Evolutionary conservation across 2,329 filamentous ascomycete genomes (phyloP).

Genomic region (Hymenoscyphus fructigenus): DNA sequence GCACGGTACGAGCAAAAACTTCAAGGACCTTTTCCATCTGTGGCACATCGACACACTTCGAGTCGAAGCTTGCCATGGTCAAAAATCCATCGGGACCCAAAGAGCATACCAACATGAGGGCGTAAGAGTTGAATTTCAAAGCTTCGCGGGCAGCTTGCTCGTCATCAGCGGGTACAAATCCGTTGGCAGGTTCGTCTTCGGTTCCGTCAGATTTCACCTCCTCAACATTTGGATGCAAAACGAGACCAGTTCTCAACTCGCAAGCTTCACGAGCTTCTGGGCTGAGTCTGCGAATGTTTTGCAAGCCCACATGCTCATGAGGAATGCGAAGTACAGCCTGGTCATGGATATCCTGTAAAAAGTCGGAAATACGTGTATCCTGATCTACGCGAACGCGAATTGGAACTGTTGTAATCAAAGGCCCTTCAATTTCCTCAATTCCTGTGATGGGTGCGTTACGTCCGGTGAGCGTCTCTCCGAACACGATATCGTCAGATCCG

Average conservation of each 20-base stretch:
- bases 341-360: constrained; percentile 47
- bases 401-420: constrained; percentile 45
- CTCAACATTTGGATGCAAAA: constrained; percentile 25
- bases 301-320: constrained; percentile 30
- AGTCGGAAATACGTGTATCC: constrained; percentile 39
- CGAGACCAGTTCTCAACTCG: constrained; percentile 24
- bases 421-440: constrained; percentile 45
- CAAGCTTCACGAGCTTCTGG: constrained; percentile 27
- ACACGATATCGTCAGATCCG: constrained; percentile 42
- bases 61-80: constrained; percentile 46
- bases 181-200: constrained; percentile 3
- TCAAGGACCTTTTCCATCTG: constrained; percentile 42
- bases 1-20: constrained; percentile 32
- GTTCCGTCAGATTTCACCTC: constrained; percentile 23
- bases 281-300: constrained; percentile 29
- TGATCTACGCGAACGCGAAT: constrained; percentile 39
- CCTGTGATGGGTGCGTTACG: constrained; percentile 41
- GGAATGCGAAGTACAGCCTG: constrained; percentile 48
- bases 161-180: neutral
- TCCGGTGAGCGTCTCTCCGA: constrained; percentile 46
- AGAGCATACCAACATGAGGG: constrained; percentile 49
- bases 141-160: constrained; percentile 23
- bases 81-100: constrained; percentile 44
- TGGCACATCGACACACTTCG: constrained; percentile 35
- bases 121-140: constrained; percentile 47